These are phyloP conservation scores for Polyplosphaeria fusca DNA, from an alignment of 495 filamentous ascomycete genomes.

Conservation along the genomic window DNA sequence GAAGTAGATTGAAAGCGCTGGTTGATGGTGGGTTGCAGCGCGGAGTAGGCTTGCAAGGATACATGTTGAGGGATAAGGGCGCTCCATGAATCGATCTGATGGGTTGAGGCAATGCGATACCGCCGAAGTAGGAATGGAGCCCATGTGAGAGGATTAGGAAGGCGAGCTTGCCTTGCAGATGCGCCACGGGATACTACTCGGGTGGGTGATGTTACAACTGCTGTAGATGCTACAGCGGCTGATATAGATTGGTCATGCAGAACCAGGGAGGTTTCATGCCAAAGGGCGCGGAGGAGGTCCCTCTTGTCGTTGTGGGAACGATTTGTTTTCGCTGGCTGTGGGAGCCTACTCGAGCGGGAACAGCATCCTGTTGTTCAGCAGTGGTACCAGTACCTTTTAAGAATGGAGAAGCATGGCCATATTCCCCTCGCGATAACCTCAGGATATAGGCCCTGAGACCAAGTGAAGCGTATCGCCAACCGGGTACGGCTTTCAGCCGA, in stretches of 20 bases:
- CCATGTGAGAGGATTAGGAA: background rate
- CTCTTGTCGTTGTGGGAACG: background rate
- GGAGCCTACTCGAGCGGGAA: background rate
- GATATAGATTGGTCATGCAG: background rate
- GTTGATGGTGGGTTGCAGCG: background rate
- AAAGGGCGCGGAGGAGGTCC: background rate
- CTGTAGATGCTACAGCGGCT: background rate
- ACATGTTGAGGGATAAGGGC: background rate
- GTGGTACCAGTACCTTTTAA: no score
- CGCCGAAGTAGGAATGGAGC: background rate
- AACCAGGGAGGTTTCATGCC: background rate
- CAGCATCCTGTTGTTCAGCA: background rate
- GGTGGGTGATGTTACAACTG: background rate
- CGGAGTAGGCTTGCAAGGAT: background rate
- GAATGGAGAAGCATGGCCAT: no score
- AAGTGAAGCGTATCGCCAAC: background rate
- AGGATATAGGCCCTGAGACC: background rate
- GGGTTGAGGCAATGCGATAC: background rate
- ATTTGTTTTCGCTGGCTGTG: background rate
- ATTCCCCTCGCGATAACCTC: no score
- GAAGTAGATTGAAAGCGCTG: background rate
- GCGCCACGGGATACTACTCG: background rate
- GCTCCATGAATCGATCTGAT: background rate
- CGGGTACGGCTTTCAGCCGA: background rate
- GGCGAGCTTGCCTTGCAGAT: background rate